Evolutionary conservation across 208 protist species (phyloP).

Genomic region (Leishmania amazonensis): DNA sequence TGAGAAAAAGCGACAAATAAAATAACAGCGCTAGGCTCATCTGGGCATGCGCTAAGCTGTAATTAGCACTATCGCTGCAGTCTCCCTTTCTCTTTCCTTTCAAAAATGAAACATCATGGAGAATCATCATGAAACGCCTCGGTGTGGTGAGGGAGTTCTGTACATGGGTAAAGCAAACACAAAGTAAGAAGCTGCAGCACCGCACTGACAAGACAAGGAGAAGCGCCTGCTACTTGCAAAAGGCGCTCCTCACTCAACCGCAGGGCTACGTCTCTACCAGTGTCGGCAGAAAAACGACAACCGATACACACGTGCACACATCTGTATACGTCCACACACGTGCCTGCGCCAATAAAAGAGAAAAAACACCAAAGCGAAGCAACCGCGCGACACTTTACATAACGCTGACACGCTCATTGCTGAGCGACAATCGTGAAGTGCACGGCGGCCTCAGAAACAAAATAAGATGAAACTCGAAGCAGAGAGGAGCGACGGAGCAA

Average conservation of each 20-base stretch:
- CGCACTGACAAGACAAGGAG: background rate
- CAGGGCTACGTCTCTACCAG: background rate
- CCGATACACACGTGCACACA: constrained; percentile 9
- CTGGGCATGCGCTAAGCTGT: background rate
- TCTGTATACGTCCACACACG: background rate
- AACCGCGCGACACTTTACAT: background rate
- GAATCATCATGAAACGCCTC: background rate
- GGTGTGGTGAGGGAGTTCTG: background rate
- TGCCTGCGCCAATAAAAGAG: background rate
- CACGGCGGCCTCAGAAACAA: background rate
- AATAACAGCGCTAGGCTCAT: background rate
- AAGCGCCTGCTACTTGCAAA: background rate
- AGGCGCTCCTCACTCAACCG: background rate
- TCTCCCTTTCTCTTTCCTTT: background rate
- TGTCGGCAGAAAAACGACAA: background rate
- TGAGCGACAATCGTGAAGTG: background rate
- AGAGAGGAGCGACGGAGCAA: background rate
- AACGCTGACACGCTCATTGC: background rate
- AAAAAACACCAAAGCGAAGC: background rate
- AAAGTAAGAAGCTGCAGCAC: background rate
- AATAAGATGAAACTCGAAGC: background rate
- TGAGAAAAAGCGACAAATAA: too few relatives aligned
- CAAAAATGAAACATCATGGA: constrained; percentile 7
- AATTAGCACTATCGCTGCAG: background rate
- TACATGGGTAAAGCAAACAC: constrained; percentile 3